These are phyloP conservation scores for Pestalotiopsis fici DNA, from an alignment of 2,329 filamentous ascomycete species.

Conservation along the genomic window DNA sequence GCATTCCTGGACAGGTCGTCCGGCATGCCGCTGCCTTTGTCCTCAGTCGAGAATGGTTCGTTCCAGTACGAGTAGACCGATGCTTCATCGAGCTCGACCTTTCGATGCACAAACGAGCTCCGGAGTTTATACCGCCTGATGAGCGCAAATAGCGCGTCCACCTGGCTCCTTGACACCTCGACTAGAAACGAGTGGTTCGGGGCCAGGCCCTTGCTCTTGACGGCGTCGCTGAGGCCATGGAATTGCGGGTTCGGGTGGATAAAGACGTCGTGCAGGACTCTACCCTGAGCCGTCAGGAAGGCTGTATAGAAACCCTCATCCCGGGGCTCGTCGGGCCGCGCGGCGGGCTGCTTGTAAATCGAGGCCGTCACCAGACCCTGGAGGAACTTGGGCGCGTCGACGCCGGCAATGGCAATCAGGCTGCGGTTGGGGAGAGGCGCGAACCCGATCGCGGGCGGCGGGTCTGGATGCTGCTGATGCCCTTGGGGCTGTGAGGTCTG, in stretches of 20 bases:
- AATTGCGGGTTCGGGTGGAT: slow-evolving; percentile 66
- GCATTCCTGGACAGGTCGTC: slow-evolving; percentile 21
- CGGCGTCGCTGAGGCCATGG: slow-evolving; percentile 20
- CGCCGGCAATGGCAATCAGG: slow-evolving; percentile 77
- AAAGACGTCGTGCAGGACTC: slow-evolving; percentile 87
- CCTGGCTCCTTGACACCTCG: slow-evolving; percentile 76
- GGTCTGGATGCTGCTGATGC: neutral
- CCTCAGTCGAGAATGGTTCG: slow-evolving; percentile 33
- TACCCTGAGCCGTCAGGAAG: slow-evolving; percentile 83
- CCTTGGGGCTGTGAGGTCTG: slow-evolving; percentile 27
- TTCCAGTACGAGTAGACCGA: slow-evolving; percentile 77
- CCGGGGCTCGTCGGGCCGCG: slow-evolving; percentile 30
- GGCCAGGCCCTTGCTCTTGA: slow-evolving; percentile 12
- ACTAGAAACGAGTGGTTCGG: slow-evolving; percentile 65
- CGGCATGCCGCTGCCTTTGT: slow-evolving; percentile 19
- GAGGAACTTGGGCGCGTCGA: slow-evolving; percentile 80
- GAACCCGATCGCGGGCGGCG: slow-evolving; percentile 47
- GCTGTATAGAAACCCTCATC: slow-evolving; percentile 70
- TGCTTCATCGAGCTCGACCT: slow-evolving; percentile 66
- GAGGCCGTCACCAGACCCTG: slow-evolving; percentile 80
- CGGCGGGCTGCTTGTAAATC: slow-evolving; percentile 52
- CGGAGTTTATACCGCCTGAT: slow-evolving; percentile 85
- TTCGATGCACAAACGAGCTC: slow-evolving; percentile 71
- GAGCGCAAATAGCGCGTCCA: slow-evolving; percentile 65
- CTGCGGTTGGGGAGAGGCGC: slow-evolving; percentile 70